phyloP scores from a whole-genome alignment of 192 early-diverging fungal species.

The Dispira parvispora region DNA sequence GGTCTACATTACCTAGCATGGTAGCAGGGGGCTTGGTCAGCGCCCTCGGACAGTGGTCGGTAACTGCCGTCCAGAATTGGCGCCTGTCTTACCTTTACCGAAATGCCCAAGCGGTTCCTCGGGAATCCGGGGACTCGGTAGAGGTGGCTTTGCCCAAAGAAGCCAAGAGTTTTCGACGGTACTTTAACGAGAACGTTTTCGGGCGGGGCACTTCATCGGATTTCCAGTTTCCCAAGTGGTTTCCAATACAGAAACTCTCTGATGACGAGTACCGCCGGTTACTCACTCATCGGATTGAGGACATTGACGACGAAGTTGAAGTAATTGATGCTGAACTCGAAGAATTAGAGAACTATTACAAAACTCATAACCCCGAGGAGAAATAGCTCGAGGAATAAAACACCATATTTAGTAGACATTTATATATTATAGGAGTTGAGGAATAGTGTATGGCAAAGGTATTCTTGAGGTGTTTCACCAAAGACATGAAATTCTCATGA shows the following conservation, averaged over 20 bases:
- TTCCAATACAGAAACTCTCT: neutral
- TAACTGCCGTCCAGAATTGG: neutral
- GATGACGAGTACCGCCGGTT: neutral
- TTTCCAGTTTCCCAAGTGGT: neutral
- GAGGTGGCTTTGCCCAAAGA: neutral
- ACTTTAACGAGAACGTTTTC: slow-evolving; percentile 1
- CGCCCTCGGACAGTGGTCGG: neutral
- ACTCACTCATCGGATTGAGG: neutral
- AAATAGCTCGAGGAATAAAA: too few species aligned
- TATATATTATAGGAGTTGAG: too few species aligned
- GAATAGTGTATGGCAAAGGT: too few species aligned
- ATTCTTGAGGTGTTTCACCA: too few species aligned
- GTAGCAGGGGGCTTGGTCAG: neutral
- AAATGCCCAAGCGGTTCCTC: neutral
- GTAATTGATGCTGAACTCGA: neutral
- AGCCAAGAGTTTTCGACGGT: neutral
- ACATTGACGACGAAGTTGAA: slow-evolving; percentile 8
- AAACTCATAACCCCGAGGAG: too few species aligned
- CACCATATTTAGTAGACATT: too few species aligned
- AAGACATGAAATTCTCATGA: too few species aligned
- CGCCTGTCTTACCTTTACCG: neutral
- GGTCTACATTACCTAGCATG: neutral
- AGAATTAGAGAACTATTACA: neutral
- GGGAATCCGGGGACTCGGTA: neutral
- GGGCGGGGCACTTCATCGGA: neutral